Evolutionary conservation across 306 rosid species (phyloP).

Genomic region (Cicer cuneatum): DNA sequence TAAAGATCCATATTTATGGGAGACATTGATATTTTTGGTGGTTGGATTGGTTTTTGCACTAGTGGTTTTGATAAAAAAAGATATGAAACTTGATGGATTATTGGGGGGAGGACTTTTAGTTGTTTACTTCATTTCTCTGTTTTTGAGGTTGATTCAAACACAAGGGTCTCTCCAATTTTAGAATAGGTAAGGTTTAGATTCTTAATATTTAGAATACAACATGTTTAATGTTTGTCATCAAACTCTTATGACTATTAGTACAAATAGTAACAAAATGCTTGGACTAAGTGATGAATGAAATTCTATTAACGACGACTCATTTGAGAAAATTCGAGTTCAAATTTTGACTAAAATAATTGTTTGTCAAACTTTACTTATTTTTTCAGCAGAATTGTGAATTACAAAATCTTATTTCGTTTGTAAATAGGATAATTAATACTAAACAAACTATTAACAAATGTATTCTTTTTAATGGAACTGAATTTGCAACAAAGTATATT

Average conservation of each 20-base stretch:
- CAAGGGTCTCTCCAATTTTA: slow-evolving; percentile 24
- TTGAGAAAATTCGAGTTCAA: no score
- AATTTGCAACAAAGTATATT: neutral
- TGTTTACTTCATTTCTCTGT: slow-evolving; percentile 47
- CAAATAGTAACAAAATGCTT: neutral
- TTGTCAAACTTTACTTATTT: no score
- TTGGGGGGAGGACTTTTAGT: slow-evolving; percentile 55
- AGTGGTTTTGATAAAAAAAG: slow-evolving; percentile 41
- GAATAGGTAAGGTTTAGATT: neutral
- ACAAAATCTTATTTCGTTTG: no score
- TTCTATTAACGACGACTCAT: no score
- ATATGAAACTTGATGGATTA: slow-evolving; percentile 53
- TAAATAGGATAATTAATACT: no score
- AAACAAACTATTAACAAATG: no score
- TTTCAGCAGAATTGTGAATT: no score
- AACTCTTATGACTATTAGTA: neutral
- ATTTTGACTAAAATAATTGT: no score
- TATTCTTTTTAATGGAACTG: neutral
- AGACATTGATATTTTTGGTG: slow-evolving; percentile 48
- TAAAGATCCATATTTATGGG: slow-evolving; percentile 51
- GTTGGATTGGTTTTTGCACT: slow-evolving; percentile 54
- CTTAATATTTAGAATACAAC: neutral
- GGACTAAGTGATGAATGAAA: no score
- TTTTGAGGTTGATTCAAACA: slow-evolving; percentile 47
- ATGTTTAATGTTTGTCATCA: neutral